Base-by-base conservation (phyloP, 2,329 filamentous ascomycete genomes). In the Graphilbum fragrans region DNA sequence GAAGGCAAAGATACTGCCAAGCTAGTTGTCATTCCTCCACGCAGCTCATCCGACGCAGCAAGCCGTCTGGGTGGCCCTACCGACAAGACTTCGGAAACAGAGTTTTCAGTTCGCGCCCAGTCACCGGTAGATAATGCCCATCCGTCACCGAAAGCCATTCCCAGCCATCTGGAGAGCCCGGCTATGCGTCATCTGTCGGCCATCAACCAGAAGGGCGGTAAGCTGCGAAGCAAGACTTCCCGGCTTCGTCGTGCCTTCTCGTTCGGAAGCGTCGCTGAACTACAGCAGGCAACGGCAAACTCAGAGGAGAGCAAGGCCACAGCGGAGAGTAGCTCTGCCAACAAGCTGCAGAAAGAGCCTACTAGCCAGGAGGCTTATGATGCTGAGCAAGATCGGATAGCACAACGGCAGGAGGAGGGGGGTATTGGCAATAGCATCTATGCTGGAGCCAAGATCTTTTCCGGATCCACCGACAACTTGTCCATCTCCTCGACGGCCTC, bases 391-490 rank as follows among this genome's bases (percentile, higher is more conserved):
- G 85, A 80, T 22, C 82, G 86, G 34, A 95, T 98, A 58, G 90
- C 86, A 27, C 78, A 86, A 56, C 83, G 85, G 56, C 92, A 98
- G 60, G 92, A 98, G 64, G 90, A 84, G 46, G 82, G 78, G 45
- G 92, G 92, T 18, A 79, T 98, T 47, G 92, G 92, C 45, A 87
- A 82, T 56, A 92, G 80, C 56, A 98, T 98, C 51, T 98, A 98
- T 58, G 84, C 83, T 20, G 85, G 86, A 14, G 83, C 82, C 44
- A 82, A 82, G 49, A 75, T 90, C 48, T 95, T 96, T 57, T 76
- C 80, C 16, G 83, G 86, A 14, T 98, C 92, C 5, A 96, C 86
- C 0, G 92, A 98, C 61, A 96, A 96, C 51, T 64, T 98, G 35
- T 93, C 86, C 14, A 86, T 93, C 48, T 90, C 85, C 2, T 93